Conservation (phyloP, 1,284 basidiomycete genomes). For the Irpex sp. region DNA sequence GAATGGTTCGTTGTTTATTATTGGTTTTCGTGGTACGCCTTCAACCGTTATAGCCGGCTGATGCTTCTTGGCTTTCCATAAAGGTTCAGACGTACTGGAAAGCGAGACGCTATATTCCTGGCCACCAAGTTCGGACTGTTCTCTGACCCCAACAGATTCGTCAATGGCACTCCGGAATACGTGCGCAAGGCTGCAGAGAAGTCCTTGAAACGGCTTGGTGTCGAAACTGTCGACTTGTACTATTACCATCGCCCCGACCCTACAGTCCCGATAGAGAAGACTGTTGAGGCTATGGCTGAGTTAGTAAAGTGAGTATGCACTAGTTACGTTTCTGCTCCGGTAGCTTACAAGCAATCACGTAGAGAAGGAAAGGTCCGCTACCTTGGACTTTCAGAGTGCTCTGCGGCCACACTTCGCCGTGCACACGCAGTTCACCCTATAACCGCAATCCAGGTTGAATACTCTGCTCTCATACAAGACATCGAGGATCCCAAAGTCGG, state of each 20-base stretch:
- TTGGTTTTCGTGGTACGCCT: background rate
- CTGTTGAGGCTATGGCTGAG: constrained; percentile 46
- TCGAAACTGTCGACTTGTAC: constrained; percentile 36
- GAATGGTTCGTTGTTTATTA: background rate
- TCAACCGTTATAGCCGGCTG: background rate
- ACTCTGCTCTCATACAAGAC: constrained; percentile 39
- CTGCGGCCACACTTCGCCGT: constrained; percentile 36
- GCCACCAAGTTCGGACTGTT: constrained; percentile 41
- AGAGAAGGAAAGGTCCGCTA: constrained; percentile 37
- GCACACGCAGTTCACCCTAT: constrained; percentile 41
- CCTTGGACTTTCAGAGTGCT: constrained; percentile 42
- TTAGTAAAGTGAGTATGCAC: constrained; percentile 42
- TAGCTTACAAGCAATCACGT: background rate
- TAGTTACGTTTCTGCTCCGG: no score
- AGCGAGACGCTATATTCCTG: constrained; percentile 41
- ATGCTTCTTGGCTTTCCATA: background rate
- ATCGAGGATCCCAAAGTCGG: constrained; percentile 28
- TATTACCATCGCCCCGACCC: constrained; percentile 30
- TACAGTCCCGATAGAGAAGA: constrained; percentile 24
- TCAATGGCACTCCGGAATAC: constrained; percentile 27
- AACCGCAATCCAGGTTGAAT: constrained; percentile 41
- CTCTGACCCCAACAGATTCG: background rate
- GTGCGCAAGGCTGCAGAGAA: constrained; percentile 27
- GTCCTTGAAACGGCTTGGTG: constrained; percentile 27
- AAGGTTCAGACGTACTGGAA: constrained; percentile 36